These are phyloP conservation scores for Yueomyces sp. DNA, from an alignment of 805 yeast species.

Conservation along the genomic window DNA sequence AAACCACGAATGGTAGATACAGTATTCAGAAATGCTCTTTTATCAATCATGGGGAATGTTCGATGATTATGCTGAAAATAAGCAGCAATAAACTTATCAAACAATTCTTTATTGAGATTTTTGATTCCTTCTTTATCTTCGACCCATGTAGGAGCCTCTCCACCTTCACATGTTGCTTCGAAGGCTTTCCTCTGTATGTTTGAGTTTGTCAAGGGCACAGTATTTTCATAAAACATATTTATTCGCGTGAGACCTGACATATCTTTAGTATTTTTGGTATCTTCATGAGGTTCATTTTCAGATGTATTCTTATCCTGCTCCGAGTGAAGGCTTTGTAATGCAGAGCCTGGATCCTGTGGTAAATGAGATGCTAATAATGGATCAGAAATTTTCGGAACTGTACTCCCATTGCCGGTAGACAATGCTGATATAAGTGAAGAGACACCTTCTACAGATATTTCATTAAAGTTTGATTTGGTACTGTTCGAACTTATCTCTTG, in stretches of 20 bases:
- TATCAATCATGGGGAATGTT: constrained; percentile 32
- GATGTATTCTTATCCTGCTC: neutral
- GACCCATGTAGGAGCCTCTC: constrained; percentile 15
- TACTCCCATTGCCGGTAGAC: neutral
- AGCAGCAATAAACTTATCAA: constrained; percentile 28
- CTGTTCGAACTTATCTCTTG: neutral
- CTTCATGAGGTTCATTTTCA: neutral
- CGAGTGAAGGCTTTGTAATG: neutral
- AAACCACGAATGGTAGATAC: constrained; percentile 22
- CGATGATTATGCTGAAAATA: constrained; percentile 33
- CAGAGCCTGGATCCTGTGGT: neutral
- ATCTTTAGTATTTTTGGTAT: neutral
- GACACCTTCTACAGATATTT: constrained; percentile 5
- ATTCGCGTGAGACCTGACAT: neutral
- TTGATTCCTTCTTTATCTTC: constrained; percentile 10
- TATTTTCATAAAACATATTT: constrained; percentile 2
- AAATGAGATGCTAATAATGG: neutral
- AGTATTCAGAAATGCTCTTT: constrained; percentile 23
- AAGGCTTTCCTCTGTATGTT: constrained; percentile 21
- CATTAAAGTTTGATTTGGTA: neutral
- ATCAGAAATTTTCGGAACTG: neutral
- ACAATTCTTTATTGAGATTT: constrained; percentile 21
- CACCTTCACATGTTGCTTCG: constrained; percentile 19
- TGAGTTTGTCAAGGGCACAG: constrained; percentile 19
- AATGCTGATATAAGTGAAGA: constrained; percentile 11